Conservation (phyloP, 192 early-diverging fungal genomes). For the Backusella parvicylindrica region DNA sequence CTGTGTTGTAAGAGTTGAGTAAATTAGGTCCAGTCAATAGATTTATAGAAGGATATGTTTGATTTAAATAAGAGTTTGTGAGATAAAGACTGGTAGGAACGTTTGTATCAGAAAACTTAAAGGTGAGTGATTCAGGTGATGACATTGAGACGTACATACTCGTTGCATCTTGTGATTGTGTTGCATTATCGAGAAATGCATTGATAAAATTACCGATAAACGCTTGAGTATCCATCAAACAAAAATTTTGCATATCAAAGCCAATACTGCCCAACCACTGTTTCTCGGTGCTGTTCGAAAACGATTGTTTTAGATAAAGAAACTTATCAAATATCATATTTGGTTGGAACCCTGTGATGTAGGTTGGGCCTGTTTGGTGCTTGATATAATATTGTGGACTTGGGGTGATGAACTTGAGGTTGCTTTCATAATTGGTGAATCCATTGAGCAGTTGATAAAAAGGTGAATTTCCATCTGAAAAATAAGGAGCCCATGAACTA, state of each 20-base stretch:
- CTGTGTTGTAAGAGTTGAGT: not conserved
- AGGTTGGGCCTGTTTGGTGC: constrained; percentile 21
- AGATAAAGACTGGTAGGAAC: not conserved
- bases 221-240: constrained; percentile 14
- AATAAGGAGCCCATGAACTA: constrained; percentile 35
- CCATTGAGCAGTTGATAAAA: constrained; percentile 17
- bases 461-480: constrained; percentile 18
- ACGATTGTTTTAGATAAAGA: not conserved
- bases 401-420: constrained; percentile 20
- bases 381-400: constrained; percentile 18
- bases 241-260: constrained; percentile 31
- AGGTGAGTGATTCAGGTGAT: not conserved
- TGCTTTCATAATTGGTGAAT: not conserved
- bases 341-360: constrained; percentile 32
- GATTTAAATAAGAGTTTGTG: constrained; percentile 12
- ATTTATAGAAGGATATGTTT: constrained; percentile 16
- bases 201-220: constrained; percentile 35
- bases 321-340: constrained; percentile 39
- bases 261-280: constrained; percentile 10
- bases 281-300: not conserved
- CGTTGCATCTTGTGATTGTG: constrained; percentile 16
- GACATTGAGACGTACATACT: constrained; percentile 13
- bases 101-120: not conserved
- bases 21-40: constrained; percentile 12
- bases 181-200: constrained; percentile 16